Base-by-base conservation (phyloP, 2,329 filamentous ascomycete genomes). In the Penicillium sp. region DNA sequence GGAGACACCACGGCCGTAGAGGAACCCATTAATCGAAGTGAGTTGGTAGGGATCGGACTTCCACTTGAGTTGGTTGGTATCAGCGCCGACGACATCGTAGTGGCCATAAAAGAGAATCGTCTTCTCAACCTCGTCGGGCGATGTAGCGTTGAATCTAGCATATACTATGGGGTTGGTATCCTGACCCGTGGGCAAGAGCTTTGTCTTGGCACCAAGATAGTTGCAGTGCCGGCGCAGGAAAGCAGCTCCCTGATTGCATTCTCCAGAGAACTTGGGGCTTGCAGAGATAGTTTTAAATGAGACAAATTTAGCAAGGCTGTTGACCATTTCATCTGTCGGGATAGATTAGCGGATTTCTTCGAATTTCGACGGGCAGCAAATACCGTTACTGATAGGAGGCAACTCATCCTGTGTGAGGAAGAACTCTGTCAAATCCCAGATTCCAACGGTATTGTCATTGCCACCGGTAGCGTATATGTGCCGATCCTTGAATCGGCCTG, bases 41-140 rank as follows among this genome's bases (percentile, higher is more conserved):
- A 97, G 81, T n/a, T 86, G 81, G 68, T 97, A 99, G 0, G 94
- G 95, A 57, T 97, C 89, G 1, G 85, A 85, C 35, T 83, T 81
- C 94, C 94, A 99, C 60, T 90, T 92, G 33, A 83, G 82, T 51
- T 87, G 85, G 56, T 88, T 88, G 33, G 87, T 86, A 60, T 96
- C 90, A 0, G 94, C 94, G 0, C 91, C 83, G 3, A 99, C 94
- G 2, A 99, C 92, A 67, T 99, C 94, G 76, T 99, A 99, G 69
- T 99, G 94, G 0, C 95, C 94, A 66, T 99, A 99, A 69, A 99
- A 99, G 0, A 99, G 76, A 8, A 97, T 89, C 27, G 90, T 91
- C 74, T 94, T 96, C 16, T 89, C 82, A 24, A 83, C 78, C 24
- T 82, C 79, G 0, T 82, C 76, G 1, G 84, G 82, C 10, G 80